Evolutionary conservation across 2,329 filamentous ascomycete genomes (phyloP).

Genomic region (Fragosphaeria purpurea): DNA sequence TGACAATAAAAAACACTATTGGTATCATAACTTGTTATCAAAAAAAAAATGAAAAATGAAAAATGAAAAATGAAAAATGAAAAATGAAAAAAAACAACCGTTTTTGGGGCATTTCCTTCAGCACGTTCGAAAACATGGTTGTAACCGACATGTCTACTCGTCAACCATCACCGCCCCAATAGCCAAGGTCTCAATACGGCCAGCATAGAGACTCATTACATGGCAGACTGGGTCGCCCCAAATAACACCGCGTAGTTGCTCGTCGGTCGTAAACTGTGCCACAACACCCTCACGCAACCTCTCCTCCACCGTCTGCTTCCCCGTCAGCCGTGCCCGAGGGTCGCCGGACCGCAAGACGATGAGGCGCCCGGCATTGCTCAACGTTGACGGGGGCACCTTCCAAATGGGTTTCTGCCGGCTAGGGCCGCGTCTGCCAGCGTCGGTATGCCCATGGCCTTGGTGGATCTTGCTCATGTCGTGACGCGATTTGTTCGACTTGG

Average conservation of each 20-base stretch:
- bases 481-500: slow-evolving; percentile 16
- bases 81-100: too few species aligned
- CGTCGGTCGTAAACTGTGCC: slow-evolving; percentile 58
- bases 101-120: too few species aligned
- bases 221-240: slow-evolving; percentile 79
- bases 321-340: slow-evolving; percentile 25
- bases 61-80: too few species aligned
- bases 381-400: slow-evolving; percentile 54
- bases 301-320: slow-evolving; percentile 39
- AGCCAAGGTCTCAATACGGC: slow-evolving; percentile 60
- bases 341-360: slow-evolving; percentile 52
- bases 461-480: slow-evolving; percentile 3
- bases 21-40: too few species aligned
- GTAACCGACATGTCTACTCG: not conserved
- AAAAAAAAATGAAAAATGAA: too few species aligned
- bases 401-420: slow-evolving; percentile 36
- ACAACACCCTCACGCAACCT: slow-evolving; percentile 51
- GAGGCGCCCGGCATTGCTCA: slow-evolving; percentile 61
- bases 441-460: not conserved
- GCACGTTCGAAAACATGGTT: too few species aligned
- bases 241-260: slow-evolving; percentile 57
- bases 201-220: slow-evolving; percentile 68
- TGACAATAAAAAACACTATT: too few species aligned
- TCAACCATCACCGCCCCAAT: slow-evolving; percentile 51
- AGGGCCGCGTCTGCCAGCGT: not conserved